Evolutionary conservation across 768 basidiomycete genomes (phyloP), one percentile per base, ranked within the genome.

Genomic region (Russula sp.): DNA sequence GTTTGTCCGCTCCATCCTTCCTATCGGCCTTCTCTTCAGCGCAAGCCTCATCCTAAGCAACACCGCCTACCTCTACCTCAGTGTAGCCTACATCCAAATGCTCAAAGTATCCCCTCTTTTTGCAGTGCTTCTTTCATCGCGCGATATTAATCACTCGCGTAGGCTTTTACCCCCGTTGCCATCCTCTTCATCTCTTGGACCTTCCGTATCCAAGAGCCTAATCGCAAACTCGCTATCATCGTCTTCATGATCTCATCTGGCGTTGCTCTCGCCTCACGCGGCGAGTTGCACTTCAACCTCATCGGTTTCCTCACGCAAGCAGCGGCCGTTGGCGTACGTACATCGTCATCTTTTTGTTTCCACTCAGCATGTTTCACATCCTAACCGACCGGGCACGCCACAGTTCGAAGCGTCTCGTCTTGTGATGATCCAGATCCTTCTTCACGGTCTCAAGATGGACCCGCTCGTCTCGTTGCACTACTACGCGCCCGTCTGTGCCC

Each of bases 371-470:
- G 39, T 57, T 55, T 57, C 42, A 6, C 20, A 2, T 35, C 3
- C 22, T 58, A 49, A n/a, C 50, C 31, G 22, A 32, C 13, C 4
- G 40, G 5, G 5, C 42, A 16, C 61, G 27, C n/a, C 31, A 40
- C 32, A 89, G 86, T 98, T 98, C 71, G 96, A 99, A 75, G 89
- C 93, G 1, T 89, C 90, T 20, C 89, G 96, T 45, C 83, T 98
- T 13, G 94, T 98, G 27, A 94, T 97, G 85, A 98, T 98, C 64
- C 91, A 98, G 73, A 84, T 95, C 57, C 84, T 98, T 45, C 79
- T 98, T 0, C 93, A 97, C 71, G 94, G 94, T 42, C 77, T 97
- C 71, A 97, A 97, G 77, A 98, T 98, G 95, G 94, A 97, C 71
- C 96, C 96, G 0, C 83, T 98, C 6, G 91, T 94, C 22, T 97